Conservation (phyloP, 2,329 filamentous ascomycete species). For the Parastagonospora nodorum region DNA sequence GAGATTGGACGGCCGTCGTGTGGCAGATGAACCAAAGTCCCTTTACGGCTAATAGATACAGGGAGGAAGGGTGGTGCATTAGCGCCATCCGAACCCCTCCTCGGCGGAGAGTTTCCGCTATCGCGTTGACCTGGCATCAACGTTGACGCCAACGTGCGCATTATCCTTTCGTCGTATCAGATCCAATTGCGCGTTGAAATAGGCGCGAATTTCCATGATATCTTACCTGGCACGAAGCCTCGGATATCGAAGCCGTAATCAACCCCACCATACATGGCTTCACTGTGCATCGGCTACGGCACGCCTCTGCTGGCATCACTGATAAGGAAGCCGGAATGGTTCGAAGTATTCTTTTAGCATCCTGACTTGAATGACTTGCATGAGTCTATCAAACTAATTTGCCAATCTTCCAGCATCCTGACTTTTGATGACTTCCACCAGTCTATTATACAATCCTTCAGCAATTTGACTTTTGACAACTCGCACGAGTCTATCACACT, state of each 20-base stretch:
- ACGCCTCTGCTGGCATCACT: background rate
- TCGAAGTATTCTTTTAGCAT: background rate
- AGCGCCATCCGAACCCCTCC: background rate
- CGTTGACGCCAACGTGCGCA: background rate
- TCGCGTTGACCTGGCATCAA: background rate
- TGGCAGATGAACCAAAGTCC: background rate
- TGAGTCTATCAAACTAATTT: background rate
- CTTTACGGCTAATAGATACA: background rate
- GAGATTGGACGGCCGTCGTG: background rate
- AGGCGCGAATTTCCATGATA: too few species aligned
- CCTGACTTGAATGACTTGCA: background rate
- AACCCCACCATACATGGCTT: background rate
- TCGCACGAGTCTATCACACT: background rate
- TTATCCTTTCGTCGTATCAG: slow-evolving; percentile 2
- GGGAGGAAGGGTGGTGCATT: background rate
- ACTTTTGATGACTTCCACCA: too few species aligned
- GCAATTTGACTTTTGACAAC: background rate
- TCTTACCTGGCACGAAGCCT: background rate
- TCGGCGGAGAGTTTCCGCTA: background rate
- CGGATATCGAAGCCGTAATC: background rate
- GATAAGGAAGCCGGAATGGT: slow-evolving; percentile 1
- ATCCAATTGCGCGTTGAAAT: background rate
- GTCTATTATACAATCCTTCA: too few species aligned
- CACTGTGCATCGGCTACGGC: background rate
- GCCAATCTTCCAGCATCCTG: too few species aligned